Evolutionary conservation across 495 filamentous ascomycete genomes (phyloP), one percentile per base, ranked within the genome.

Genomic region (Daldinia vernicosa): DNA sequence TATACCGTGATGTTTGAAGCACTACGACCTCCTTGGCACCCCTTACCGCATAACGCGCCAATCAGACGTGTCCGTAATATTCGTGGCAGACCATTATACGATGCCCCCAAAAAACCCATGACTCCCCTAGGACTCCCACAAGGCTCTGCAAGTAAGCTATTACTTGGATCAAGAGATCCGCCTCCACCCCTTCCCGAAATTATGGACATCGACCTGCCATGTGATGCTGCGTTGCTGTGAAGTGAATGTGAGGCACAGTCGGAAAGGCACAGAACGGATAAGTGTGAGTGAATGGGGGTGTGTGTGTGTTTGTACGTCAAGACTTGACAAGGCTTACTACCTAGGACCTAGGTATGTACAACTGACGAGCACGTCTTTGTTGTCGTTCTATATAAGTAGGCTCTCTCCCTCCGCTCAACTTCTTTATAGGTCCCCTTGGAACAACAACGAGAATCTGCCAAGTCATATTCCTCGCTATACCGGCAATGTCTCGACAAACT

Each of bases 11-110:
- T 52, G 55, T 47, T 47, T 65, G 65, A 58, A 45, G 56, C 56
- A 56, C 33, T 37, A 53, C 64, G 39, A 56, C 32, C 32, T 56
- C 15, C 70, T 72, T 72, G 70, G 65, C 70, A 43, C 39, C 70
- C 60, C 70, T 57, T 57, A 33, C 35, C 55, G 55, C 60, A 37
- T n/a, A 11, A 33, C 33, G 19, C 40, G 11, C 70, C 70, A 73
- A 73, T 73, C 24, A 68, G 56, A 26, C 7, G 27, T 22, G 5
- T 54, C 11, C 33, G 17, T 14, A 24, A 45, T 69, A 69, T 73
- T 73, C 70, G 70, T 73, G 70, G 70, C 65, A 69, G 61, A 51
- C 66, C 56, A 55, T 60, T 73, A 73, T 59, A 73, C 70, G 65
- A 66, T 69, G 27, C 57, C 3, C 15, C 14, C 64, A 19, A 12